phyloP scores from a whole-genome alignment of 768 basidiomycete species.

The Tricholoma flavovirens region DNA sequence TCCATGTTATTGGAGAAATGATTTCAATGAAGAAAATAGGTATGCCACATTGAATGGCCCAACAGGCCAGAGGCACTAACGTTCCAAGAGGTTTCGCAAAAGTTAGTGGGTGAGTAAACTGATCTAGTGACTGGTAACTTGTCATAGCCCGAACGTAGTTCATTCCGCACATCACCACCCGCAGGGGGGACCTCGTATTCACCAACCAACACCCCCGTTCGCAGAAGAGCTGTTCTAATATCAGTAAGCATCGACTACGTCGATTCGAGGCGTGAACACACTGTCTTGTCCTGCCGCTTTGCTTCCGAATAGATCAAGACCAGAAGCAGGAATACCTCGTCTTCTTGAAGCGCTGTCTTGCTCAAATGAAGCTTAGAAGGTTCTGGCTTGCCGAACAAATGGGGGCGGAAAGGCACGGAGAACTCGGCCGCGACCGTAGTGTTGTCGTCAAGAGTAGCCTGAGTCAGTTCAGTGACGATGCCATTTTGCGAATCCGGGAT shows the following conservation, averaged over 20 bases:
- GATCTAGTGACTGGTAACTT: neutral
- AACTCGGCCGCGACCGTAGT: constrained; percentile 33
- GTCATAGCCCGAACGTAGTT: too few relatives aligned
- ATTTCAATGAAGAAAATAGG: too few relatives aligned
- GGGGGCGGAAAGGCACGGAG: constrained; percentile 41
- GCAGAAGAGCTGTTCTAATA: constrained; percentile 14
- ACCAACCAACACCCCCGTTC: constrained; percentile 15
- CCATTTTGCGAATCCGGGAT: neutral
- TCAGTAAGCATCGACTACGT: neutral
- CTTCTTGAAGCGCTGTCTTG: constrained; percentile 32
- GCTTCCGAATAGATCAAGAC: constrained; percentile 31
- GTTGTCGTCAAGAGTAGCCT: constrained; percentile 20
- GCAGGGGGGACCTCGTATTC: neutral
- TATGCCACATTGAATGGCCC: too few relatives aligned
- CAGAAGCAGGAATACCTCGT: constrained; percentile 34
- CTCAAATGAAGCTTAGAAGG: constrained; percentile 35
- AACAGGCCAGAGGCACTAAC: too few relatives aligned
- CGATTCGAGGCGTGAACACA: constrained; percentile 7
- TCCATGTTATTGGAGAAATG: too few relatives aligned
- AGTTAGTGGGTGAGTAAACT: neutral
- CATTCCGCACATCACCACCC: too few relatives aligned
- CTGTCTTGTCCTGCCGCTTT: constrained; percentile 30
- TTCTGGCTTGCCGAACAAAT: constrained; percentile 39
- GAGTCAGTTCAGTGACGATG: constrained; percentile 1
- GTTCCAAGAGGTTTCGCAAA: neutral